These are phyloP conservation scores for Pholiota molesta DNA, from an alignment of 768 basidiomycete genomes.

Conservation along the genomic window DNA sequence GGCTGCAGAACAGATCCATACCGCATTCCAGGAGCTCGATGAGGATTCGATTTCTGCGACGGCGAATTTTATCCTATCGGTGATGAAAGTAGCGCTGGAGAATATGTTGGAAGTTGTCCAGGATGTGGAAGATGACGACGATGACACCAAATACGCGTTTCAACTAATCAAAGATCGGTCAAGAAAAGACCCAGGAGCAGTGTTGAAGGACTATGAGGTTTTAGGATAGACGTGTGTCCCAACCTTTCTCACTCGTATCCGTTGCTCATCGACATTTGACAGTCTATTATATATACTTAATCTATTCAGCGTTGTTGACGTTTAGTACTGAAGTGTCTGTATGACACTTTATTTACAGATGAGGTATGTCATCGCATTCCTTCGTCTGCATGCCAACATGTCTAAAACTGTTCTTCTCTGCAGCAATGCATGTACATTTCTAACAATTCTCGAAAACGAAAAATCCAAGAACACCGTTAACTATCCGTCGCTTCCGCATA, in stretches of 20 bases:
- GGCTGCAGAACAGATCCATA: constrained; percentile 32
- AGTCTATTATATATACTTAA: not conserved
- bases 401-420: not conserved
- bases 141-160: constrained; percentile 27
- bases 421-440: not conserved
- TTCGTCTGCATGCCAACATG: not conserved
- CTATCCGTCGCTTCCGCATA: too few species aligned
- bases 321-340: not conserved
- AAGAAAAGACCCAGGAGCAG: constrained; percentile 28
- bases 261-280: not conserved
- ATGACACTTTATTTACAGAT: not conserved
- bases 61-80: constrained; percentile 25
- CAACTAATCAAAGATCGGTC: constrained; percentile 27
- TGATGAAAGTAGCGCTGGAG: constrained; percentile 25
- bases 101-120: constrained; percentile 26
- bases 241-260: not conserved
- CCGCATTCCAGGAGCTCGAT: constrained; percentile 26
- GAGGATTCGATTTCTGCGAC: constrained; percentile 22
- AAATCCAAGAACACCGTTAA: too few species aligned
- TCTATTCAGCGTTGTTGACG: not conserved
- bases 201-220: constrained; percentile 34
- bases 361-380: not conserved
- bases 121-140: constrained; percentile 28
- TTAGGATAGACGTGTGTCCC: constrained; percentile 23
- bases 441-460: too few species aligned